Conservation (phyloP, 495 filamentous ascomycete species). For the Tuber microsphaerosporum region DNA sequence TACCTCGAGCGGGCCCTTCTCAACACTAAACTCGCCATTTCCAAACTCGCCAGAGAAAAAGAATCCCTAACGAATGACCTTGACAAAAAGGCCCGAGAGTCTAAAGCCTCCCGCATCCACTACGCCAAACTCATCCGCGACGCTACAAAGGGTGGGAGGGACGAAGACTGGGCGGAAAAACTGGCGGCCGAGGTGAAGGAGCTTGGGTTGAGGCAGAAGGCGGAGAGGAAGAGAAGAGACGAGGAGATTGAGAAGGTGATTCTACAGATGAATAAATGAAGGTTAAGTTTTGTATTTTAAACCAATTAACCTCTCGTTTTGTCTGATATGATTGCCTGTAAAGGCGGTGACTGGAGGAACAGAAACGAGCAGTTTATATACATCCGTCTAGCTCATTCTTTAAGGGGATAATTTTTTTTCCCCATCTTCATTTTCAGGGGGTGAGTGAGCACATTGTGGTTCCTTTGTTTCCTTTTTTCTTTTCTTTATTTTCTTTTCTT, state of each 20-base stretch:
- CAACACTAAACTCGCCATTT: not conserved
- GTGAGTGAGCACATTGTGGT: not conserved
- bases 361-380: not conserved
- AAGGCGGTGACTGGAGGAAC: not conserved
- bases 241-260: too few species aligned
- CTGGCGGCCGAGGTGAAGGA: too few species aligned
- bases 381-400: not conserved
- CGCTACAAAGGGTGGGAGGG: not conserved
- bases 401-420: not conserved
- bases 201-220: too few species aligned
- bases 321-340: not conserved
- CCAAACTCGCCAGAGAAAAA: constrained; percentile 25
- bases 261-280: too few species aligned
- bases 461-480: not conserved
- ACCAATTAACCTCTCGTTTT: not conserved
- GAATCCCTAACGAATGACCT: constrained; percentile 22
- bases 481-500: not conserved
- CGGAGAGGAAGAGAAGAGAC: too few species aligned
- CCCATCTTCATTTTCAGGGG: not conserved
- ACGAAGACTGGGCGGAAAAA: too few species aligned
- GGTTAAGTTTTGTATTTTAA: not conserved
- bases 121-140: constrained; percentile 34
- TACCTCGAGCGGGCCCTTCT: constrained; percentile 12
- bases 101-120: constrained; percentile 24
- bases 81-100: constrained; percentile 17